Conservation (phyloP, 345 rosid species). For the Aurinia saxatilis region DNA sequence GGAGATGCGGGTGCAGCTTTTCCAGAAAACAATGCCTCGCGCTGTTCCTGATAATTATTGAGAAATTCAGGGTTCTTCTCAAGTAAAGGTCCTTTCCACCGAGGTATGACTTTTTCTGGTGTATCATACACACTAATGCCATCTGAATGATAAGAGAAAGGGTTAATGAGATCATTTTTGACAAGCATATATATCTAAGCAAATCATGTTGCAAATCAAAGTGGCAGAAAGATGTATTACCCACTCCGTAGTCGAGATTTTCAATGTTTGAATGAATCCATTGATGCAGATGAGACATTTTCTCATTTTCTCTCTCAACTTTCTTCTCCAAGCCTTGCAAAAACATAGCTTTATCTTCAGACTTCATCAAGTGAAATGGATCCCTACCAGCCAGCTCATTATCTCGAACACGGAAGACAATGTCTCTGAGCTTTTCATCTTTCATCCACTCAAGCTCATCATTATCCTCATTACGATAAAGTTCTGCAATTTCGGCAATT, state of each 20-base stretch:
- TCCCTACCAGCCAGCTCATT: constrained; percentile 80
- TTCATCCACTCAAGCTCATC: constrained; percentile 87
- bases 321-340: constrained; percentile 79
- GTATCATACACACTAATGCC: constrained; percentile 78
- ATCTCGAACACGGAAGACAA: constrained; percentile 83
- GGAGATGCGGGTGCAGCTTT: constrained; percentile 33
- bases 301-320: constrained; percentile 74
- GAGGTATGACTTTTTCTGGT: constrained; percentile 73
- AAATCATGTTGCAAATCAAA: not conserved
- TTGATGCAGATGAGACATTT: constrained; percentile 54
- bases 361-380: constrained; percentile 72
- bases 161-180: not conserved
- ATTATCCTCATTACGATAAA: constrained; percentile 40
- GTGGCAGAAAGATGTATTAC: constrained; percentile 31
- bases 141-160: constrained; percentile 37
- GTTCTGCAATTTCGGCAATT: constrained; percentile 32
- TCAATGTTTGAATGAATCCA: constrained; percentile 85
- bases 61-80: constrained; percentile 59
- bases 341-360: constrained; percentile 65
- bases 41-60: constrained; percentile 40
- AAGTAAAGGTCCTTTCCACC: constrained; percentile 70
- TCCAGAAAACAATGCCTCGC: constrained; percentile 37
- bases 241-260: constrained; percentile 89
- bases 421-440: constrained; percentile 65
- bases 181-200: not conserved